Percentiles rank a stretch among this genome's conserved stretches.
Conservation (phyloP, 1,139 yeast species). For the Candida glucosophila region DNA sequence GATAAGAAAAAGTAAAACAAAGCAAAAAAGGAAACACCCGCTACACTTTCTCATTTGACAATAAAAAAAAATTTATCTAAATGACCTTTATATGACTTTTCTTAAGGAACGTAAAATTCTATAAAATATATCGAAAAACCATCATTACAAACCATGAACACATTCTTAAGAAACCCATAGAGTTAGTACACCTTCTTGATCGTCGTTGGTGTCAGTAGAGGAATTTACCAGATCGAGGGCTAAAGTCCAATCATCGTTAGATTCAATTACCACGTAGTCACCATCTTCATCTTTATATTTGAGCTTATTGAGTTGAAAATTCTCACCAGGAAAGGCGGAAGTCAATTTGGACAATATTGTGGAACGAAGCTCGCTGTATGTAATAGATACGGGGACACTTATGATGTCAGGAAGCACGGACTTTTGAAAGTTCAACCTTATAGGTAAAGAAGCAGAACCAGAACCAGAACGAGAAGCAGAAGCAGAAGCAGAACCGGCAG, state of each 20-base stretch:
- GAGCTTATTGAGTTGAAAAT: constrained; percentile 35
- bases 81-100: too few relatives aligned
- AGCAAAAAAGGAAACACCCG: too few relatives aligned
- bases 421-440: constrained; percentile 46
- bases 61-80: too few relatives aligned
- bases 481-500: constrained; percentile 1
- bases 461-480: constrained; percentile 2
- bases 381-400: constrained; percentile 35
- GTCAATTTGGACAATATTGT: constrained; percentile 30
- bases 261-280: constrained; percentile 79
- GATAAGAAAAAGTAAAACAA: too few relatives aligned
- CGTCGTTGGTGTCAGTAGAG: constrained; percentile 13
- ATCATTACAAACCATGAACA: constrained; percentile 1
- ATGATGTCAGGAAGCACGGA: constrained; percentile 24
- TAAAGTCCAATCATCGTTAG: constrained; percentile 66
- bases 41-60: too few relatives aligned
- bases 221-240: constrained; percentile 49
- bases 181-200: constrained; percentile 27
- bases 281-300: constrained; percentile 94
- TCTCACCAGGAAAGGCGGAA: too few relatives aligned
- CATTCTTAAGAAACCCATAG: constrained; percentile 27
- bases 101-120: too few relatives aligned
- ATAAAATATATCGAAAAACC: not conserved
- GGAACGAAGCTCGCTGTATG: constrained; percentile 39
- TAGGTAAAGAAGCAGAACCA: constrained; percentile 6